These are phyloP conservation scores for Trypethelium eluteriae DNA, from an alignment of 495 filamentous ascomycete genomes.

Conservation along the genomic window DNA sequence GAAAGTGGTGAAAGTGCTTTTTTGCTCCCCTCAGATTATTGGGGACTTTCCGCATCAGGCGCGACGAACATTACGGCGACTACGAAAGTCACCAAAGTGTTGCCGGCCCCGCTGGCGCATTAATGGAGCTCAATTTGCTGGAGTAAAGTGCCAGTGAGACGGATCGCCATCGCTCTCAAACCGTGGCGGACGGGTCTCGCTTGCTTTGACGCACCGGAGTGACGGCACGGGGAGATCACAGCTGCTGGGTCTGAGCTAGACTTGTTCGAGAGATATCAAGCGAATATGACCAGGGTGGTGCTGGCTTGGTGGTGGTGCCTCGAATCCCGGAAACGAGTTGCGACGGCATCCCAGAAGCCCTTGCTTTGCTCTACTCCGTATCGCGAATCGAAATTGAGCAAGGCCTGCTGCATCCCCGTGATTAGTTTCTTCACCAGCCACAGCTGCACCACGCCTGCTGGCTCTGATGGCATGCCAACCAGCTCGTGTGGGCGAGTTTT, in stretches of 20 bases:
- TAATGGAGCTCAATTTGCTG: conserved; percentile 11
- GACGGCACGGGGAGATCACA: conserved; percentile 12
- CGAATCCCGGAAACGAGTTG: neutral
- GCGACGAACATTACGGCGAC: neutral
- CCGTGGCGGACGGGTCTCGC: conserved; percentile 8
- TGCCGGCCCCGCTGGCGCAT: conserved; percentile 1
- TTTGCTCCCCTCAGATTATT: conserved; percentile 7
- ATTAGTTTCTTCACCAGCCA: neutral
- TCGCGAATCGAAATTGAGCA: conserved; percentile 2
- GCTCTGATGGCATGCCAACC: neutral
- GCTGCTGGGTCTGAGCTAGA: conserved; percentile 1
- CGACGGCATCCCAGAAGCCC: neutral
- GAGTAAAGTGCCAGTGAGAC: neutral
- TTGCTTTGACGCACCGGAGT: conserved; percentile 12
- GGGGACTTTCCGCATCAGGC: neutral
- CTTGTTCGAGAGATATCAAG: neutral
- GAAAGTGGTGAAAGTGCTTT: neutral
- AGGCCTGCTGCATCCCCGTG: neutral
- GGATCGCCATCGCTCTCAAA: conserved; percentile 10
- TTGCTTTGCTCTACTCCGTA: neutral
- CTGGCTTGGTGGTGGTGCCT: neutral
- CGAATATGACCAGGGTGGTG: neutral
- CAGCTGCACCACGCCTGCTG: conserved; percentile 3
- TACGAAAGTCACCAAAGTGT: no score
- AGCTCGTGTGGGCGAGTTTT: neutral